Base-by-base conservation (phyloP, 176 grass and related monocot species). In the Lolium perenne region DNA sequence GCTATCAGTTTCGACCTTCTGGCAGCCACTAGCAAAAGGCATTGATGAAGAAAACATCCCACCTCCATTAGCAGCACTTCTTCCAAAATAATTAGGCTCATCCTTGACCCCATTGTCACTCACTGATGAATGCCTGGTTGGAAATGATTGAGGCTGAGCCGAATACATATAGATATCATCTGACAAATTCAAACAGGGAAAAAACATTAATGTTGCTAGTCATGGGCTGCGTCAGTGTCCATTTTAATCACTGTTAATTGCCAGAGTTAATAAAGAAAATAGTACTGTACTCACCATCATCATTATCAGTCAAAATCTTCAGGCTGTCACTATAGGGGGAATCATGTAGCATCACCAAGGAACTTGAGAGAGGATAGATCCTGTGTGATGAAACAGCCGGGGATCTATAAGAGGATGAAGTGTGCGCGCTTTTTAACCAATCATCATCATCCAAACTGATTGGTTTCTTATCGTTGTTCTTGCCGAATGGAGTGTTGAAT, bases 81-180 rank as follows among this genome's bases (percentile, higher is more conserved):
- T 58, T 85, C 25, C 59, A 76, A 85, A 85, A 71, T 72, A 72
- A 71, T 67, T 69, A 70, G 9, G 85, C 9, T 80, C 88, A 26
- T 86, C 88, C 12, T 82, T 80, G 40, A 76, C 67, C 61, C 2
- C 8, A 26, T 26, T 69, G 40, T 17, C 61, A 71, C 61, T 63
- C 40, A 77, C 43, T 86, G 7, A 77, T 60, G 83, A 81, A 77
- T 62, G 61, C 29, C 62, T 82, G 26, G 40, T 25, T 18, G 26
- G 71, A 90, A 71, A 86, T 71, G 83, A 61, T 32, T 70, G 71
- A 77, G 51, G 88, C 23, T 4, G 69, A 75, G 3, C 17, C 22
- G 45, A 13, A 68, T 64, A 65, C 58, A 59, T 55, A 59, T 46
- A 58, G 38, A 73, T 40, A 46, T 58, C 49, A 72, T 83, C 81